Conservation (phyloP, 805 yeast species). For the Helenozyma baotianmanensis region DNA sequence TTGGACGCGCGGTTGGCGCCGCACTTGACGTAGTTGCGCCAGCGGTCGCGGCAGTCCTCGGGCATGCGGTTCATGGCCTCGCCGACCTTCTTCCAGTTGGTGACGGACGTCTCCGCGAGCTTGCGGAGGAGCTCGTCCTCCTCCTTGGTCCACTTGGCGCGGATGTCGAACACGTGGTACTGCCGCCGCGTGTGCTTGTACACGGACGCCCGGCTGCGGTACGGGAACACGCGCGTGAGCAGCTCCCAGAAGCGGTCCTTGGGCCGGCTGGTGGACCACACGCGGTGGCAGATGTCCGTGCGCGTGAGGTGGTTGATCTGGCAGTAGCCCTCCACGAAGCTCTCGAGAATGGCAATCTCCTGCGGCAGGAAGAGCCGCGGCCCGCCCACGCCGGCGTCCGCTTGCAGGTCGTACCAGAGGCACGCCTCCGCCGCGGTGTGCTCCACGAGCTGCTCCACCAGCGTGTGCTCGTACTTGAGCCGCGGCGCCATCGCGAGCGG, state of each 20-base stretch:
- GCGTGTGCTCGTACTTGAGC: constrained; percentile 22
- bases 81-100: constrained; percentile 89
- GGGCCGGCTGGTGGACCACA: constrained; percentile 81
- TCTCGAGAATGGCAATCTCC: constrained; percentile 69
- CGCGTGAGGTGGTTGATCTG: constrained; percentile 57
- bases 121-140: constrained; percentile 69
- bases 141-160: constrained; percentile 87
- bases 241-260: constrained; percentile 91
- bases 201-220: constrained; percentile 81
- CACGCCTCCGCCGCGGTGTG: constrained; percentile 34
- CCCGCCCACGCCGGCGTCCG: constrained; percentile 19
- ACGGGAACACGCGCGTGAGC: constrained; percentile 72
- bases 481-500: constrained; percentile 2
- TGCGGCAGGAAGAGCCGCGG: constrained; percentile 51
- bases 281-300: constrained; percentile 70
- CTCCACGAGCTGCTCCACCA: constrained; percentile 30
- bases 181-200: constrained; percentile 90
- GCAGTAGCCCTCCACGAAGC: constrained; percentile 67
- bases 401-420: constrained; percentile 30
- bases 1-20: constrained; percentile 71
- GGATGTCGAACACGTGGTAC: constrained; percentile 78
- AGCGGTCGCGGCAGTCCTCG: constrained; percentile 93
- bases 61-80: constrained; percentile 86
- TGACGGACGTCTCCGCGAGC: constrained; percentile 62
- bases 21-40: constrained; percentile 94